Base-by-base conservation (phyloP, 1,284 basidiomycete species). In the Ustilago tritici region DNA sequence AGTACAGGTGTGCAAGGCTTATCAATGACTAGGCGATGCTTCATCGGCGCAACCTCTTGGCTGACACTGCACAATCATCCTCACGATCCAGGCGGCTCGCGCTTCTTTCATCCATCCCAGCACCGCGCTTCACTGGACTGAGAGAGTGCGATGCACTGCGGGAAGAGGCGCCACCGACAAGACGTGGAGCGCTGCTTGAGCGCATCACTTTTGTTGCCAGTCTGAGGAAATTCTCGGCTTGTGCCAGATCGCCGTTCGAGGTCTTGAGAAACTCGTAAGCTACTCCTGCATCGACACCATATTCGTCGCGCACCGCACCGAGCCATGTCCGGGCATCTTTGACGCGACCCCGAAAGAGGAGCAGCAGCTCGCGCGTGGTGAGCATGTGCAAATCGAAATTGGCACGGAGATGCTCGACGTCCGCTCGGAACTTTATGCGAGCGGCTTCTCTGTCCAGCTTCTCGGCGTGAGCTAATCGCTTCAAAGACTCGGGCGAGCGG, bases 191-290 rank as follows among this genome's bases (percentile, higher is more conserved):
- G 34, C 62, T 74, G 43, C 56, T 40, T 2, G 56, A 56, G 11
- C 60, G 62, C 9, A 59, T 61, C 35, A 56, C 43, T 11, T 19
- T 38, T 8, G 41, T 12, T 4, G 71, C 66, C 14, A 76, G 53
- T 15, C 50, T 62, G 14, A 76, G 59, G 59, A 62, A 76, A 2
- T 36, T 62, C 50, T 76, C 65, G 14, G 74, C 74, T 28, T 71
- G 64, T 19, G 54, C 60, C 40, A 76, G 65, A 34, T 71, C 62
- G 28, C 74, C 74, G 19, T 56, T 49, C 9, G 74, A 64, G 4
- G 69, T 72, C 55, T 71, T 76, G 69, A 76, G 43, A 54, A 71
- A 76, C 17, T 76, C 69, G 52, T 66, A 67, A 2, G 69, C 74
- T 9, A 76, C 61, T 0, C 50, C 46, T 11, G 56, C 59, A 17